Base-by-base conservation (phyloP, 2,329 filamentous ascomycete species). In the Penicillium sp. region DNA sequence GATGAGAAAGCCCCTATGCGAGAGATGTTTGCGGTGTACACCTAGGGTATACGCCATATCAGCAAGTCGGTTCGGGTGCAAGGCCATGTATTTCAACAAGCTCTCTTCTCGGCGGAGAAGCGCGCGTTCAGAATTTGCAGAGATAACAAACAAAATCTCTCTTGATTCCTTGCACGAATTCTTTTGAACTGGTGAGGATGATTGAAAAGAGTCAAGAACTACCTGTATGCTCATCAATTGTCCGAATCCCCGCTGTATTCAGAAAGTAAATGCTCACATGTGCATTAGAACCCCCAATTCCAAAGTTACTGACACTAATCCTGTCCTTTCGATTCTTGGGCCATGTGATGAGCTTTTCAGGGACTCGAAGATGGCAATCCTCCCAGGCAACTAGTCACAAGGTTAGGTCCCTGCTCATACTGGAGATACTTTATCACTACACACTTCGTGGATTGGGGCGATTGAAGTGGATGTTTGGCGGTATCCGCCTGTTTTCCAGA, bases 301-400 rank as follows among this genome's bases (percentile, higher is more conserved):
- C 70, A 47, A 72, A 72, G 0, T 56, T 64, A 47, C 70, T 73
- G 18, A 73, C 57, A 34, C 66, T 69, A 8, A 66, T 59, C 39
- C 69, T 57, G 28, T 65, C 56, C 2, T 45, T 47, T 33, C 59
- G 54, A 31, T 49, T 39, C 24, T 42, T 42, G 4, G 69, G 67
- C 67, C 69, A 71, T 7, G 57, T 56, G 15, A 46, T 59, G 1
- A 56, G 51, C 8, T 57, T 47, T 9, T 53, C 6, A 6, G 63
- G 59, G 1, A 65, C 62, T 2, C 45, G 49, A 3, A 64, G 49
- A 26, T 57, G 53, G 2, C 44, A 52, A 18, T 54, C 50, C 1
- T 59, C 26, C 44, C 44, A 46, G 10, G 44, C 34, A 58, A 63
- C 33, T 60, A 58, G 53, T 61, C 57, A 7, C 54, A 55, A 0